Evolutionary conservation across 257 asterid genomes (phyloP).

Genomic region (Fraxinus cuspidata): DNA sequence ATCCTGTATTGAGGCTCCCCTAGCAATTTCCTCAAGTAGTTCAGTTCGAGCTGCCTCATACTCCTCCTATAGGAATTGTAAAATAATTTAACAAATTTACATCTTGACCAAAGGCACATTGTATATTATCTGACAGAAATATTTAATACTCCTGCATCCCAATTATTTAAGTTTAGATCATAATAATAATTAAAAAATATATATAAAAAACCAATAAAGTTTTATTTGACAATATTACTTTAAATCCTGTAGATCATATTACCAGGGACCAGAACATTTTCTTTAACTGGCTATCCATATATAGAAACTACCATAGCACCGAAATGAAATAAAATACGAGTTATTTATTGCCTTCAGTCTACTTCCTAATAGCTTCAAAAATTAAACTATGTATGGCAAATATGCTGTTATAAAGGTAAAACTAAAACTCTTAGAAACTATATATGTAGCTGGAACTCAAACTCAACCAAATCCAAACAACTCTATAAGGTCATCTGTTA

Average conservation of each 20-base stretch:
- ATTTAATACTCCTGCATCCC: background rate
- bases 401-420: slow-evolving; percentile 16
- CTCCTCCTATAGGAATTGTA: slow-evolving; percentile 58
- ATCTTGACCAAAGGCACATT: slow-evolving; percentile 19
- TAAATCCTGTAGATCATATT: slow-evolving; percentile 3
- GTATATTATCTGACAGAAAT: slow-evolving; percentile 12
- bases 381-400: background rate
- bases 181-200: background rate
- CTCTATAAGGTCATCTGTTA: slow-evolving; percentile 9
- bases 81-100: slow-evolving; percentile 17
- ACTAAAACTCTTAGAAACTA: slow-evolving; percentile 10
- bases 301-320: background rate
- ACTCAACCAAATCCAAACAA: slow-evolving; percentile 7
- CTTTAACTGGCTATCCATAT: background rate
- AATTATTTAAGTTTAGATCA: background rate
- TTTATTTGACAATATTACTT: slow-evolving; percentile 10
- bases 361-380: too few species aligned
- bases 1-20: slow-evolving; percentile 69
- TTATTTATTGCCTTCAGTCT: slow-evolving; percentile 11
- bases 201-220: slow-evolving; percentile 17
- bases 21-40: slow-evolving; percentile 75
- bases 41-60: slow-evolving; percentile 94
- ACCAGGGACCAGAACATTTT: slow-evolving; percentile 12
- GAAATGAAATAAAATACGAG: background rate
- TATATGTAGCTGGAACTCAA: slow-evolving; percentile 21